Conservation (phyloP, 2,329 filamentous ascomycete genomes). For the Aspergillus ibericus region DNA sequence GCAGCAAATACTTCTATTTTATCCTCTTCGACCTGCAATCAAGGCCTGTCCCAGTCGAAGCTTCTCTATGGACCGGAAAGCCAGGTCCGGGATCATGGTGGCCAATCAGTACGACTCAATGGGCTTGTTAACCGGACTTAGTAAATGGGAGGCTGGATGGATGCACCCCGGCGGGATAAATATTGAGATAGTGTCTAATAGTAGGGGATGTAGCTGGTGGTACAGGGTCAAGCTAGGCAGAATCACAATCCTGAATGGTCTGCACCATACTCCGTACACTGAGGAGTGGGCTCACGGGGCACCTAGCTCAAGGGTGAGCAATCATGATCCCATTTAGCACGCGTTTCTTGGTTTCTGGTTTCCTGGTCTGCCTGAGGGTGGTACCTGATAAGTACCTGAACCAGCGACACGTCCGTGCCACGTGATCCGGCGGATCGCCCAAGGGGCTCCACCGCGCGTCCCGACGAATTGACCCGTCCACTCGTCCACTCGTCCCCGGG, state of each 20-base stretch:
- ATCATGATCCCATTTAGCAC: not conserved
- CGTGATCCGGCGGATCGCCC: not conserved
- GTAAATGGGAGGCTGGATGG: not conserved
- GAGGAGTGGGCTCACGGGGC: not conserved
- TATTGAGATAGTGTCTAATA: not conserved
- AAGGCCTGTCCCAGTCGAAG: no score
- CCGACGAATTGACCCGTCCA: conserved; percentile 3
- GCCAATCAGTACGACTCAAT: not conserved
- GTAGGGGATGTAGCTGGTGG: not conserved
- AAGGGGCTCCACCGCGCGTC: conserved; percentile 9
- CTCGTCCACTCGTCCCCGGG: not conserved
- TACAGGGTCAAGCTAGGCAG: not conserved
- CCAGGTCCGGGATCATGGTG: not conserved
- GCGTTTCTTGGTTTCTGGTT: not conserved
- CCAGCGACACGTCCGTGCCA: not conserved
- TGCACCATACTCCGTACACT: not conserved
- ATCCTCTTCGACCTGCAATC: no score
- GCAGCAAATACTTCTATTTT: no score
- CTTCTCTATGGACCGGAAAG: no score
- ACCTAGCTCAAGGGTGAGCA: not conserved
- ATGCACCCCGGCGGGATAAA: not conserved
- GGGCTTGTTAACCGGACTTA: not conserved
- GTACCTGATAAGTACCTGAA: not conserved
- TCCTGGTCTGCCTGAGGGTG: not conserved
- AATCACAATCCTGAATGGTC: not conserved